Base-by-base conservation (phyloP, 768 basidiomycete genomes). In the Scleroderma bovista region DNA sequence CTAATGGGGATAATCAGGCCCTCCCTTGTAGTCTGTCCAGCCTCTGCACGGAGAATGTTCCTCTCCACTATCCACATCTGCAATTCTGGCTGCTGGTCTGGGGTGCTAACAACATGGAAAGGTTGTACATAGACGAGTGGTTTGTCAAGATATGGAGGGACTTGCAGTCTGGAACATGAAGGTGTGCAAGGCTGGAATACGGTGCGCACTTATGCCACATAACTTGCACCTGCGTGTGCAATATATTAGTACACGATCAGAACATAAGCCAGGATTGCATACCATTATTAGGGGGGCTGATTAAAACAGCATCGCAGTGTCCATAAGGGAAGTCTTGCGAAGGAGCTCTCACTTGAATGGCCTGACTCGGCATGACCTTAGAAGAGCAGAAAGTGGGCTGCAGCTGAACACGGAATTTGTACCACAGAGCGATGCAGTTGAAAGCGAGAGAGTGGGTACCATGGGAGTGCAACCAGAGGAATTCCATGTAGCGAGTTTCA, bases 341-440 rank as follows among this genome's bases (percentile, higher is more conserved):
- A 12, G 56, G 57, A 9, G 63, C 64, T 4, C 13, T 41, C 6
- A 57, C 61, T 34, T 60, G 58, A 16, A 68, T 36, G 5, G 52
- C 59, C 44, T 58, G 47, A 13, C 57, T 45, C 16, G 59, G 53
- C n/a, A 60, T 19, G 22, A 60, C 39, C 6, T 48, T 47, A 36
- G 60, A 47, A 2, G 60, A 53, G 15, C 42, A 26, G 23, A 61
- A 57, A 23, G 57, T 59, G 1, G 58, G 52, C n/a, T 47, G 60
- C 5, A 47, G 32, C 47, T 69, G 66, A 26, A 69, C 44, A 2
- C 51, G 48, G 17, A 63, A 33, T 22, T 51, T 50, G 7, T 47
- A 56, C 69, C 68, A 65, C 12, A 69, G 10, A 65, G 44, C 33
- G 54, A 42, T 7, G 17, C 15, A 13, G 34, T 36, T 13, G 13